Conservation (phyloP, 1,284 basidiomycete species). For the Moesziomyces parantarcticus region DNA sequence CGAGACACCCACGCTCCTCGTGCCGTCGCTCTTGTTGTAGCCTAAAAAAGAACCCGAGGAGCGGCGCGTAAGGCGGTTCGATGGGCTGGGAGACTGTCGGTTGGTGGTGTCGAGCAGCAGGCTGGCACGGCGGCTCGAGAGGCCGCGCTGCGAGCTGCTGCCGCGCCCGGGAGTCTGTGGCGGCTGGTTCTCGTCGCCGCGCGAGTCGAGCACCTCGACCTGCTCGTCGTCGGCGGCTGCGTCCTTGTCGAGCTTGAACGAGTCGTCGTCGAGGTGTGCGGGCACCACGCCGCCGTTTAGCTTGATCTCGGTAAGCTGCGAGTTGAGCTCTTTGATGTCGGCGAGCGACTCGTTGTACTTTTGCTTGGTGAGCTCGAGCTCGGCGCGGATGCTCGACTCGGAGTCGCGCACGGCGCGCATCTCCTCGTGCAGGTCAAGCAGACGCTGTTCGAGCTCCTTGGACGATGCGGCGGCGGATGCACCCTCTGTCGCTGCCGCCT, state of each 20-base stretch:
- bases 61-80: slow-evolving; percentile 43
- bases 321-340: slow-evolving; percentile 81
- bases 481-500: background rate
- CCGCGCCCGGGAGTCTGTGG: slow-evolving; percentile 18
- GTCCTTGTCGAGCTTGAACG: slow-evolving; percentile 36
- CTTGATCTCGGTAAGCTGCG: slow-evolving; percentile 56
- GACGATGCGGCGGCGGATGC: slow-evolving; percentile 82
- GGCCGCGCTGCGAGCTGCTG: slow-evolving; percentile 15
- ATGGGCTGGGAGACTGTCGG: slow-evolving; percentile 31
- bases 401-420: slow-evolving; percentile 50
- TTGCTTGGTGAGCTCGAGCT: slow-evolving; percentile 79
- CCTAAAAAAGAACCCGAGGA: slow-evolving; percentile 62
- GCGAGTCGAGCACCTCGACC: slow-evolving; percentile 53
- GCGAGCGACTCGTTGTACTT: slow-evolving; percentile 89
- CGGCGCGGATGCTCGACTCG: slow-evolving; percentile 68
- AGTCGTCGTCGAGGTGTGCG: slow-evolving; percentile 16
- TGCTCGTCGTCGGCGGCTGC: slow-evolving; percentile 41
- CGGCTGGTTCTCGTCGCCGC: slow-evolving; percentile 30
- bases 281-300: slow-evolving; percentile 26
- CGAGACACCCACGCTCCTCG: slow-evolving; percentile 27
- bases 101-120: slow-evolving; percentile 51
- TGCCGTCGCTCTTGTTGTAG: slow-evolving; percentile 60
- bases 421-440: slow-evolving; percentile 74
- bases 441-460: slow-evolving; percentile 75
- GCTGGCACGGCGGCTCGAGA: slow-evolving; percentile 45